Base-by-base conservation (phyloP, 257 asterid genomes). In the Plectranthus barbatus region DNA sequence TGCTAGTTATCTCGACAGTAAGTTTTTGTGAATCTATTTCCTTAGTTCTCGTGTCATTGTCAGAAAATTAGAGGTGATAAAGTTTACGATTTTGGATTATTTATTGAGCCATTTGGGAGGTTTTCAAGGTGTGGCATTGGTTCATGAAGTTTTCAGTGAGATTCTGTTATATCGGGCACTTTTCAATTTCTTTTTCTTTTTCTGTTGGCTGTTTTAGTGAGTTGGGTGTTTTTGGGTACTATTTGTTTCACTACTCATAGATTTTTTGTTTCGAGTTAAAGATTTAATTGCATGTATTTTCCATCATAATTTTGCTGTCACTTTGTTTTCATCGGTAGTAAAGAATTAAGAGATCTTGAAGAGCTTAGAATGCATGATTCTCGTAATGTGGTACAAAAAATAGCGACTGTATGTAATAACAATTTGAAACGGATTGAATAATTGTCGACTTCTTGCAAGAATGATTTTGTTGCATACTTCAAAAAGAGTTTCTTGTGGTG, bases 1-100 rank as follows among this genome's bases (percentile, higher is more conserved):
- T 70, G 97, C 97, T 62, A 84, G 94, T 73, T 91, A 91, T 78
- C 97, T 91, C 47, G 97, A 91, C 76, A 91, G 97, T 91, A 75
- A 82, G 93, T 68, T 57, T 18, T 13, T 44, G 14, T 19, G 44
- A 14, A 58, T 66, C 20, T 0, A 36, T 23, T 9, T 53, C 10
- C 15, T 41, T 44, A 60, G 42, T 40, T 15, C 2, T 36, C 17
- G 14, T 17, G 15, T 12, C 1, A 1, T 41, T 59, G 11, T 19
- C 52, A 7, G 45, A 36, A n/a, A 29, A 26, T 40, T 44, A 14
- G 56, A 55, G 21, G 47, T 48, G 24, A 13, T 40, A 9, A 26
- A 42, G 57, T 10, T 36, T 21, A 18, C 31, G 15, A 7, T 45
- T 50, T 18, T 34, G 29, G 62, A 33, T 1, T 50, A 6, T 31